Conservation (phyloP, 1,284 basidiomycete genomes). For the Boletus semigastroideus region DNA sequence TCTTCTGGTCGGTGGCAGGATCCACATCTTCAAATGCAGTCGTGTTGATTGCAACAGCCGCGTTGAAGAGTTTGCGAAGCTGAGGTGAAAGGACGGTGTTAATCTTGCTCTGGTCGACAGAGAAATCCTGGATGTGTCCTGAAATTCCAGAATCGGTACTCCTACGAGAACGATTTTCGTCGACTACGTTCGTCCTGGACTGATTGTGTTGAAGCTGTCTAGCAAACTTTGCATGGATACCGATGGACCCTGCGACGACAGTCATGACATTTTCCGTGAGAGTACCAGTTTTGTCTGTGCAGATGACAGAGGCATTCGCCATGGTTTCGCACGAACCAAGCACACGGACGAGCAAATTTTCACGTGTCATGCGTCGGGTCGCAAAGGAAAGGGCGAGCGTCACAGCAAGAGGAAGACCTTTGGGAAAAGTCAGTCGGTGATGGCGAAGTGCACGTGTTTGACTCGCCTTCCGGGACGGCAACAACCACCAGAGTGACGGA, state of each 20-base stretch:
- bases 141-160: conserved; percentile 33
- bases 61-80: conserved; percentile 75
- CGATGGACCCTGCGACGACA: conserved; percentile 93
- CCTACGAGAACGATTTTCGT: conserved; percentile 42
- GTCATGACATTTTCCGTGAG: conserved; percentile 93
- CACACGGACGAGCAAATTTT: conserved; percentile 93
- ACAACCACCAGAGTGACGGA: conserved; percentile 95
- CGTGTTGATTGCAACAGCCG: conserved; percentile 89
- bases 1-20: conserved; percentile 57
- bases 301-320: conserved; percentile 96
- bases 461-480: conserved; percentile 89
- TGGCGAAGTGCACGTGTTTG: not conserved
- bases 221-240: conserved; percentile 93
- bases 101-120: conserved; percentile 76
- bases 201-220: conserved; percentile 75
- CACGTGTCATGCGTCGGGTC: conserved; percentile 94
- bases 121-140: conserved; percentile 71
- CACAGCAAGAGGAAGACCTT: conserved; percentile 92
- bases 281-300: conserved; percentile 95
- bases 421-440: conserved; percentile 9
- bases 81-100: conserved; percentile 64
- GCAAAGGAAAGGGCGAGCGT: conserved; percentile 96
- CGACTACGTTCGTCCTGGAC: conserved; percentile 72
- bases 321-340: conserved; percentile 97
- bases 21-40: conserved; percentile 92